Evolutionary conservation across 2,329 filamentous ascomycete species (phyloP), one percentile per base, ranked within the genome.

Genomic region (Ophiostoma triangulosporum): DNA sequence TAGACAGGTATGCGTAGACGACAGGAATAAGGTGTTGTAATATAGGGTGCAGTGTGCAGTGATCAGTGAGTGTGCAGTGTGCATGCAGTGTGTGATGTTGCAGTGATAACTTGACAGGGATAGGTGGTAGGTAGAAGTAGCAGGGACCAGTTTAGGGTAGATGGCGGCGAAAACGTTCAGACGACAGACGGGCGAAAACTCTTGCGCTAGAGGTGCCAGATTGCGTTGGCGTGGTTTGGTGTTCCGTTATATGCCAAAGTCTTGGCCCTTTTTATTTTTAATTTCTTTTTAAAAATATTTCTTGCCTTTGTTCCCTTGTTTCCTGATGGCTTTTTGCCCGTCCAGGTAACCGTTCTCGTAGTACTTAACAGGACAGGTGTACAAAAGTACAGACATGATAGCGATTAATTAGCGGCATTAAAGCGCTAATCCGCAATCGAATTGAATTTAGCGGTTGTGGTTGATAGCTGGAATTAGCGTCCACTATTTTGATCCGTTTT

Each of bases 161-260:
- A n/a, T n/a, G n/a, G n/a, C n/a, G n/a, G n/a, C n/a, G n/a, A n/a
- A n/a, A n/a, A n/a, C n/a, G n/a, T n/a, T n/a, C n/a, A n/a, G n/a
- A n/a, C n/a, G n/a, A n/a, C 20, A 40, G 48, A 36, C 32, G 53
- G 50, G 43, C 36, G 50, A 49, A 54, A 32, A 31, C 48, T 55
- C 50, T 45, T 52, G 52, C 57, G 57, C 57, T 58, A 58, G 43
- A 36, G 33, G 55, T 53, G 51, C 54, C 54, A 58, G 53, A 54
- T 54, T 32, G 55, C 38, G 46, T 48, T 55, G 53, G 38, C 53
- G 52, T 48, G 48, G 53, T 54, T 58, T 57, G 53, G 55, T 58
- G 57, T 57, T 54, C n/a, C n/a, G n/a, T n/a, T 51, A 38, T 55
- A 31, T 51, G 29, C 26, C 40, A 48, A 45, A 14, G 33, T 51